Evolutionary conservation across 345 rosid genomes (phyloP), one percentile per base, ranked within the genome.

Genomic region (Durio zibethinus): DNA sequence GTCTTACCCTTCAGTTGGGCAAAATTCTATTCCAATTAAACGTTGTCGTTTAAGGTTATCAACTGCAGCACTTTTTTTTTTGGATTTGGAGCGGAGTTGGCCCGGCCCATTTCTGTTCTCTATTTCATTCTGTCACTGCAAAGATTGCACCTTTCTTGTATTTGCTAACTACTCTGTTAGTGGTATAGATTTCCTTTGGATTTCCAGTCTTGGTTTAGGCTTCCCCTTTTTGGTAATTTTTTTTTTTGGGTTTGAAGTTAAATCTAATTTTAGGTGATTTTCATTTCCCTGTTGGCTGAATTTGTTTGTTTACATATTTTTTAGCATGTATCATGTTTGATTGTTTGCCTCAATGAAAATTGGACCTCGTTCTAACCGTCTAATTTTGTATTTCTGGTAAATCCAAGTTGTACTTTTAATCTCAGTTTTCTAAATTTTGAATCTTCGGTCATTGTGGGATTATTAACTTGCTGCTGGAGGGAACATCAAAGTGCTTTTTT

Each of bases 321-420:
- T 40, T 16, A 8, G 76, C 1, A 43, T 1, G 43, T 43, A 61
- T 43, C 45, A 0, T 62, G 78, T 45, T 75, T 12, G 78, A 75
- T 43, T 2, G 47, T 62, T 61, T 75, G 57, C 70, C 69, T 60
- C 78, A 61, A 7, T 45, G 78, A 62, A 29, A 75, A 31, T 27
- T 62, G 45, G 12, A 72, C 20, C 6, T 21, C 36, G 21, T 38
- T 74, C n/a, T 35, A 14, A 38, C 4, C 12, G 25, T 57, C 21
- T 23, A 6, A 38, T 36, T 74, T 5, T 38, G 27, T 40, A 40
- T 57, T 40, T 10, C 15, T 74, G 21, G 15, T 45, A 23, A 25
- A 23, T 33, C 1, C 21, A 42, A 59, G 38, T 27, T 20, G 1
- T 25, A 4, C 40, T 4, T 57, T 21, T 5, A n/a, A 7, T 56